phyloP scores from a whole-genome alignment of 2,329 filamentous ascomycete genomes.

The Neonectria hederae region DNA sequence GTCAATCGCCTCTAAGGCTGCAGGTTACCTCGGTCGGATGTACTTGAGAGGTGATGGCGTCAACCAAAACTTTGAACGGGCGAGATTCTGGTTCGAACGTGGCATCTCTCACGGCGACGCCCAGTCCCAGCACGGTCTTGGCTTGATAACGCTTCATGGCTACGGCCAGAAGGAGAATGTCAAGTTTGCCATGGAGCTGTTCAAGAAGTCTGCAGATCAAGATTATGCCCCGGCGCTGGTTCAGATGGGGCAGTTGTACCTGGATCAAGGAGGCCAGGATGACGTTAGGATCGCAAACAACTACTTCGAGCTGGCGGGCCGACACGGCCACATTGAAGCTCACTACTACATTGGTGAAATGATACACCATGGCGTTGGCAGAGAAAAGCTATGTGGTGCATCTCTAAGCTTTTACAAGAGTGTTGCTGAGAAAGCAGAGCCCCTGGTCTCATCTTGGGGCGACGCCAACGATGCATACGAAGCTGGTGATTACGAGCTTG shows the following conservation, averaged over 20 bases:
- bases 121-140: conserved; percentile 85
- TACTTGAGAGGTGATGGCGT: conserved; percentile 88
- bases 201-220: conserved; percentile 82
- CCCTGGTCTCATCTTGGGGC: conserved; percentile 78
- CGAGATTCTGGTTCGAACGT: conserved; percentile 83
- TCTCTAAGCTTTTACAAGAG: conserved; percentile 86
- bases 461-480: conserved; percentile 88
- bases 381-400: conserved; percentile 79
- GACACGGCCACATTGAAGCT: conserved; percentile 86
- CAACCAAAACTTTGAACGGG: conserved; percentile 79
- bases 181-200: conserved; percentile 76
- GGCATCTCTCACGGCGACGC: conserved; percentile 80
- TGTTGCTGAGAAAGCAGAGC: conserved; percentile 78
- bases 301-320: conserved; percentile 87
- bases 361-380: conserved; percentile 80
- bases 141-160: conserved; percentile 84
- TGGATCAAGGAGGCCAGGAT: conserved; percentile 78
- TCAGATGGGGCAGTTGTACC: conserved; percentile 81
- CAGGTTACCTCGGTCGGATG: conserved; percentile 89
- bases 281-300: conserved; percentile 81
- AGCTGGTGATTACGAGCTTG: conserved; percentile 79
- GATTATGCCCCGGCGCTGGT: conserved; percentile 84
- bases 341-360: conserved; percentile 94
- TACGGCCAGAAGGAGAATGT: conserved; percentile 76
- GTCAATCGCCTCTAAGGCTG: conserved; percentile 82